phyloP scores from a whole-genome alignment of 2,329 filamentous ascomycete species.

The Apiospora pterosperma region DNA sequence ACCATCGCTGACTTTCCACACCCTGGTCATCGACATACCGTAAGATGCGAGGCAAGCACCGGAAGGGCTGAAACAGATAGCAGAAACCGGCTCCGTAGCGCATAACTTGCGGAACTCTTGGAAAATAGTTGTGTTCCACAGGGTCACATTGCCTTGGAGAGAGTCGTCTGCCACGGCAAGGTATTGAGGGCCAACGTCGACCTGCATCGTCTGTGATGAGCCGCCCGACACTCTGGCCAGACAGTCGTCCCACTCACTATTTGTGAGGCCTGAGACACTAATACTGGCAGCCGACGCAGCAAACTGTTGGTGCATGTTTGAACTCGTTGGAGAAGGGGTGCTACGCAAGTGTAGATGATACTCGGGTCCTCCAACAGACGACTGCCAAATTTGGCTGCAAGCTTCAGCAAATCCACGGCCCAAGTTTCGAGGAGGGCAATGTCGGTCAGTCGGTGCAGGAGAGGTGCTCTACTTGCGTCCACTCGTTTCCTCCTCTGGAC shows the following conservation, averaged over 20 bases:
- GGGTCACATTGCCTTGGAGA: not conserved
- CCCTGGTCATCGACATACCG: not conserved
- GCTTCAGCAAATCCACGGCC: conserved; percentile 11
- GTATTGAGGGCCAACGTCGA: conserved; percentile 8
- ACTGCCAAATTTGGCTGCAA: conserved; percentile 10
- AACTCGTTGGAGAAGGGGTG: conserved; percentile 2
- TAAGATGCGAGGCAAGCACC: not conserved
- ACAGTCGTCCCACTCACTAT: conserved; percentile 11
- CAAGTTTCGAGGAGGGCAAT: conserved; percentile 11
- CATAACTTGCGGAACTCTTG: not conserved
- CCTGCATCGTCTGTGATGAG: conserved; percentile 5
- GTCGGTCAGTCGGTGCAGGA: conserved; percentile 2
- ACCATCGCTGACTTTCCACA: not conserved
- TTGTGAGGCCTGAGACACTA: not conserved
- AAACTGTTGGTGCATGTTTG: conserved; percentile 1
- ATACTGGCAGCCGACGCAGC: not conserved
- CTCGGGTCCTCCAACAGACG: conserved; percentile 4
- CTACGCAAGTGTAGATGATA: conserved; percentile 5
- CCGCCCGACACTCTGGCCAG: conserved; percentile 10
- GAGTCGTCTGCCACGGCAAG: conserved; percentile 8
- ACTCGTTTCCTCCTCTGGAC: not conserved
- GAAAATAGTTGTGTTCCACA: not conserved
- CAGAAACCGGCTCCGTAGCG: not conserved
- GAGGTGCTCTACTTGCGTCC: not conserved
- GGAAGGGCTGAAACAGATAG: not conserved